Conservation (phyloP, 2,329 filamentous ascomycete genomes). For the Cladosporium sp. region DNA sequence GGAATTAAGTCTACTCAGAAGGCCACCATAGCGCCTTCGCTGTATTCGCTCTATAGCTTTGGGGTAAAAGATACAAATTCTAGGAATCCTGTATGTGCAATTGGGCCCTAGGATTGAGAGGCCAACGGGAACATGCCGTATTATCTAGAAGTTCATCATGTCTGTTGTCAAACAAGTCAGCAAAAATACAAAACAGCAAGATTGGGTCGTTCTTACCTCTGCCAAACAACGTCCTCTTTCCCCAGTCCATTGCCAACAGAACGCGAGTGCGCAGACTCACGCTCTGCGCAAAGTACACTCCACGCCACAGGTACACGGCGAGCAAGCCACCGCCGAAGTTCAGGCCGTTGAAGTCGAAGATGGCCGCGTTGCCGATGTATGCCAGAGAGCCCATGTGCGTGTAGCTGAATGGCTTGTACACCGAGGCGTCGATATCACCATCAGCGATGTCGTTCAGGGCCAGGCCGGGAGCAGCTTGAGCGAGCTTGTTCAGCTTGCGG, state of each 20-base stretch:
- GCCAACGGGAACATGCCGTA: neutral
- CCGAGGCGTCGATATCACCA: slow-evolving; percentile 84
- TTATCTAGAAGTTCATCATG: slow-evolving; percentile 31
- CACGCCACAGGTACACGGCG: slow-evolving; percentile 94
- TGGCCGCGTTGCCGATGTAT: slow-evolving; percentile 92
- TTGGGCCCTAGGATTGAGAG: neutral
- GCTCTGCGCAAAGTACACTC: slow-evolving; percentile 95
- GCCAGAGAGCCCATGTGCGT: slow-evolving; percentile 85
- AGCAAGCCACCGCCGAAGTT: slow-evolving; percentile 77
- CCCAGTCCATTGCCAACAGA: slow-evolving; percentile 96
- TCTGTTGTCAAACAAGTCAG: slow-evolving; percentile 22
- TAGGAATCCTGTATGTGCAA: neutral
- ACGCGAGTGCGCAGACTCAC: slow-evolving; percentile 87
- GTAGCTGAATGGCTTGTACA: slow-evolving; percentile 95
- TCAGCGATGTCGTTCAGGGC: slow-evolving; percentile 75
- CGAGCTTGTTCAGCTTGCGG: slow-evolving; percentile 88
- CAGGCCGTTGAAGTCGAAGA: slow-evolving; percentile 84
- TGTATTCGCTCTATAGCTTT: neutral
- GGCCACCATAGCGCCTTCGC: neutral
- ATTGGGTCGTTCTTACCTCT: slow-evolving; percentile 62
- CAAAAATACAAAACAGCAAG: neutral
- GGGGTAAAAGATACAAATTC: neutral
- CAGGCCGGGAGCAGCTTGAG: slow-evolving; percentile 71
- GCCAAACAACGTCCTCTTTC: slow-evolving; percentile 92
- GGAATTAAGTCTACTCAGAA: neutral